Base-by-base conservation (phyloP, 371 early-diverging fungal genomes). In the Syncephalastrum sp. region DNA sequence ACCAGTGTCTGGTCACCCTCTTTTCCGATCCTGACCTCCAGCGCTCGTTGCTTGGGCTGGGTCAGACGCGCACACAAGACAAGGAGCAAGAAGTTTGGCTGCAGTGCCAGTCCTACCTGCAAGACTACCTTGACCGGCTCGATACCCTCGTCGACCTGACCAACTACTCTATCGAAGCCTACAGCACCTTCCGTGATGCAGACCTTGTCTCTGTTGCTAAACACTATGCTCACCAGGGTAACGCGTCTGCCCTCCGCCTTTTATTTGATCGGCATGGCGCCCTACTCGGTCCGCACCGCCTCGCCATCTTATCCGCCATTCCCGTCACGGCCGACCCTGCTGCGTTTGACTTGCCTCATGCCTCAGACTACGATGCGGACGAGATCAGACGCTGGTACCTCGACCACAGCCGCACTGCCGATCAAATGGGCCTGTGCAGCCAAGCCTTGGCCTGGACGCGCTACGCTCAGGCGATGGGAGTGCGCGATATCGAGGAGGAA, bases 121-220 rank as follows among this genome's bases (percentile, higher is more conserved):
- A 87, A 5, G 72, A 85, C 23, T 89, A 88, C 54, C 53, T 82
- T n/a, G 86, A 89, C 56, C 80, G 90, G 10, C 67, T 92, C 17
- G 68, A 79, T 3, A 88, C 90, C 0, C 83, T 82, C 57, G 69
- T 70, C 1, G 38, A 33, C 8, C 5, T 33, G 2, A 33, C 38
- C 3, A 33, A 33, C 38, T 33, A 33, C 12, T 33, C 38, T 10
- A 54, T 53, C 19, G 82, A 83, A 27, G 60, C 43, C 10, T 92
- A 79, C 54, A 59, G 56, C 15, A 62, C 71, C n/a, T 92, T 90
- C 67, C 79, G 89, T 10, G 87, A 89, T 47, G 61, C 71, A 6
- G 76, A 87, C 60, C 69, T 92, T 13, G 77, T 86, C 4, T 77
- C 73, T 0, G 73, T 81, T 47, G 89, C 88, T 1, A 76, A 83